Conservation (phyloP, 129 eudicot species). For the Pittosporum tobira region DNA sequence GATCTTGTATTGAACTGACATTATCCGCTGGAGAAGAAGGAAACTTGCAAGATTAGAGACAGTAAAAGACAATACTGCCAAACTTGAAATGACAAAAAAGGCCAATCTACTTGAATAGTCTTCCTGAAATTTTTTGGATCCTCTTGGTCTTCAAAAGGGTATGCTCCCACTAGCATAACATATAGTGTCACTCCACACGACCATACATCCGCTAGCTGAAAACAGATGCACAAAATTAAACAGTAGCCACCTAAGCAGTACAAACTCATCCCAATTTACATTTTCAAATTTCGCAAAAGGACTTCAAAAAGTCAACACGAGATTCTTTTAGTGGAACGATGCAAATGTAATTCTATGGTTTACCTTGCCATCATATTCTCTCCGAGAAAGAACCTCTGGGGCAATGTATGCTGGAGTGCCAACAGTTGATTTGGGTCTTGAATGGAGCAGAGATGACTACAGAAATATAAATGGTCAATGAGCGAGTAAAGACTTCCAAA, state of each 20-base stretch:
- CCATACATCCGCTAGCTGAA: constrained; percentile 98
- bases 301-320: background rate
- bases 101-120: constrained; percentile 61
- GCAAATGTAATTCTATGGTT: background rate
- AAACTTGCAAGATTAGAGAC: constrained; percentile 10
- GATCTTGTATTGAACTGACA: constrained; percentile 80
- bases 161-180: constrained; percentile 98
- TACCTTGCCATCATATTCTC: constrained; percentile 98
- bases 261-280: background rate
- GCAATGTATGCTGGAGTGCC: constrained; percentile 98
- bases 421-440: constrained; percentile 96
- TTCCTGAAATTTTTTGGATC: constrained; percentile 95
- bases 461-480: constrained; percentile 5
- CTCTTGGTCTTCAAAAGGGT: constrained; percentile 95
- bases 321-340: background rate
- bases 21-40: constrained; percentile 41
- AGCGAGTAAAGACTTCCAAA: background rate
- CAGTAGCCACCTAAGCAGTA: background rate
- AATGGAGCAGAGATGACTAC: constrained; percentile 89
- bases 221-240: constrained; percentile 6
- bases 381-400: constrained; percentile 89
- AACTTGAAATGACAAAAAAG: background rate
- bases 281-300: too few species aligned
- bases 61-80: background rate
- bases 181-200: constrained; percentile 97